phyloP scores from a whole-genome alignment of 306 rosid genomes.

The Fagus crenata region DNA sequence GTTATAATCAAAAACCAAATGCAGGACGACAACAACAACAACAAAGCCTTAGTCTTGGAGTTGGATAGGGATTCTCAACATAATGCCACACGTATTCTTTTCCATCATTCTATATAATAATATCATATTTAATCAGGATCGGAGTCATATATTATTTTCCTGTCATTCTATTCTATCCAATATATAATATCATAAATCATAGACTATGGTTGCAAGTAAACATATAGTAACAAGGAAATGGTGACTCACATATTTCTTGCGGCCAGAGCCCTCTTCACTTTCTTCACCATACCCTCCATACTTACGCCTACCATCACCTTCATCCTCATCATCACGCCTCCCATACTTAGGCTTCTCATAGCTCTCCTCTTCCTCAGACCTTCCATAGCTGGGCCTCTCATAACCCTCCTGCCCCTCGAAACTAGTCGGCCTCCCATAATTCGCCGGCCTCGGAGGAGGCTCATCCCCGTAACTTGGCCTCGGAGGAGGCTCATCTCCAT shows the following conservation, averaged over 20 bases:
- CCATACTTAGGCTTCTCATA: conserved; percentile 34
- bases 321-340: conserved; percentile 39
- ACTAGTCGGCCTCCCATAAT: conserved; percentile 18
- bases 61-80: too few species aligned
- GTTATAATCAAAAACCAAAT: too few species aligned
- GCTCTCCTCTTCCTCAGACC: conserved; percentile 42
- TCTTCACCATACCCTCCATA: conserved; percentile 55
- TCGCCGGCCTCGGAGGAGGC: conserved; percentile 40
- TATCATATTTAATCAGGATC: too few species aligned
- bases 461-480: conserved; percentile 36
- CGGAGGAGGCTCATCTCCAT: conserved; percentile 37
- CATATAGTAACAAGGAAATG: neutral
- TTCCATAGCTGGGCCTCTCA: conserved; percentile 28
- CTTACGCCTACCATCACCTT: conserved; percentile 33
- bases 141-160: too few species aligned
- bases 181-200: neutral
- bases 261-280: conserved; percentile 59
- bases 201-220: neutral
- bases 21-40: too few species aligned
- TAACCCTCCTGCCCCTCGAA: conserved; percentile 4
- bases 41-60: too few species aligned
- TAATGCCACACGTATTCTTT: too few species aligned
- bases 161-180: neutral
- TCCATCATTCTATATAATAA: too few species aligned
- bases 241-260: conserved; percentile 75